A percentile compares a stretch with the other conserved stretches of the same genome.
Conservation (phyloP, 495 filamentous ascomycete species). For the Umbilicaria muhlenbergii region DNA sequence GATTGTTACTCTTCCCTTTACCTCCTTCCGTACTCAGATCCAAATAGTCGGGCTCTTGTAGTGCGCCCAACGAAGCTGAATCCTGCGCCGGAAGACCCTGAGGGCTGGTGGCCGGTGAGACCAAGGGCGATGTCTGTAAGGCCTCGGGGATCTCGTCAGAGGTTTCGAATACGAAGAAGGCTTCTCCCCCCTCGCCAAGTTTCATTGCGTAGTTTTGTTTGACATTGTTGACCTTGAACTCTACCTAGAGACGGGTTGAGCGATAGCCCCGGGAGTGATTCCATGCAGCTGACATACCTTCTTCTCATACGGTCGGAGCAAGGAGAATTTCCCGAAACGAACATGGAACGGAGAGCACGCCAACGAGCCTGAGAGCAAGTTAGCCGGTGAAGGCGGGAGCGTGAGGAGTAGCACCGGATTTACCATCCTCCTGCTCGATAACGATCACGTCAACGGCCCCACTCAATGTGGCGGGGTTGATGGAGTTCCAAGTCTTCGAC, state of each 20-base stretch:
- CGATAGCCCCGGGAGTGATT: neutral
- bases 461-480: constrained; percentile 93
- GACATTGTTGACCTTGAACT: constrained; percentile 84
- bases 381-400: neutral
- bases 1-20: constrained; percentile 2
- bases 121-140: constrained; percentile 83
- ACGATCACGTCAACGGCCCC: constrained; percentile 99
- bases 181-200: constrained; percentile 90
- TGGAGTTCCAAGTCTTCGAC: constrained; percentile 97
- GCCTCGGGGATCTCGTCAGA: constrained; percentile 73
- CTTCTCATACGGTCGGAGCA: constrained; percentile 92
- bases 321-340: constrained; percentile 94
- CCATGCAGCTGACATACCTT: constrained; percentile 39
- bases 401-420: constrained; percentile 1
- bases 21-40: constrained; percentile 41
- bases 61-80: constrained; percentile 30
- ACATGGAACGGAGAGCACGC: constrained; percentile 97
- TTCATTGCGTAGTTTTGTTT: constrained; percentile 97
- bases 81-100: constrained; percentile 38
- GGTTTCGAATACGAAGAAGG: constrained; percentile 97
- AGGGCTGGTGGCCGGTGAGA: constrained; percentile 75
- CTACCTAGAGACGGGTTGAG: constrained; percentile 40
- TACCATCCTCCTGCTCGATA: constrained; percentile 91
- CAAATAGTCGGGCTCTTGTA: constrained; percentile 74
- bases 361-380: constrained; percentile 34